These are phyloP conservation scores for Ophiostoma tasmaniense DNA, from an alignment of 2,329 filamentous ascomycete genomes.

Conservation along the genomic window DNA sequence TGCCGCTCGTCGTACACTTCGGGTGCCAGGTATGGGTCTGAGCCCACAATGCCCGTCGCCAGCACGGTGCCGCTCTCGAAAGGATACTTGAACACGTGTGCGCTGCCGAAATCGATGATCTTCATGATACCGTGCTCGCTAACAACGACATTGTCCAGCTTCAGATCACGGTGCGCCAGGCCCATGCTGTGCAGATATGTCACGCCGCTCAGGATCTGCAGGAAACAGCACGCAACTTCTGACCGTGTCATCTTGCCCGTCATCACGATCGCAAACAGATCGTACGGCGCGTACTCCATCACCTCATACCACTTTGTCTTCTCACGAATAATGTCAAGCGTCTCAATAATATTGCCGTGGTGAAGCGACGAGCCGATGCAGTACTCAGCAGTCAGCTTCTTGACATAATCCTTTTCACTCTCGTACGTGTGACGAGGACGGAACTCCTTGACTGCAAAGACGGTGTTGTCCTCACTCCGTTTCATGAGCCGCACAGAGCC, in stretches of 20 bases:
- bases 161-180: slow-evolving; percentile 86
- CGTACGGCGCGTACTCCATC: slow-evolving; percentile 96
- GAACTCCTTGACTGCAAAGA: slow-evolving; percentile 98
- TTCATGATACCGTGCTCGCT: slow-evolving; percentile 98
- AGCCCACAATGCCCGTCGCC: slow-evolving; percentile 66
- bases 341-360: slow-evolving; percentile 97
- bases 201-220: slow-evolving; percentile 91
- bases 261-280: slow-evolving; percentile 98
- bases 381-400: slow-evolving; percentile 97
- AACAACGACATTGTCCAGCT: slow-evolving; percentile 96
- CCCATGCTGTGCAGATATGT: slow-evolving; percentile 94
- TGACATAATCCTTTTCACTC: slow-evolving; percentile 89
- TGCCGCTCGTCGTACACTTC: slow-evolving; percentile 92
- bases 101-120: slow-evolving; percentile 97
- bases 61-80: slow-evolving; percentile 84
- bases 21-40: slow-evolving; percentile 91
- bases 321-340: slow-evolving; percentile 90
- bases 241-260: slow-evolving; percentile 92
- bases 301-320: slow-evolving; percentile 95
- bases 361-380: slow-evolving; percentile 95
- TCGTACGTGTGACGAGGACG: slow-evolving; percentile 86
- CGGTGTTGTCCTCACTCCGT: slow-evolving; percentile 80
- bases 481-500: slow-evolving; percentile 93
- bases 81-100: slow-evolving; percentile 92
- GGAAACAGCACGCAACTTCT: slow-evolving; percentile 81